Evolutionary conservation across 2,329 filamentous ascomycete genomes (phyloP), one percentile per base, ranked within the genome.

Genomic region (Gnomoniopsis smithogilvyi): DNA sequence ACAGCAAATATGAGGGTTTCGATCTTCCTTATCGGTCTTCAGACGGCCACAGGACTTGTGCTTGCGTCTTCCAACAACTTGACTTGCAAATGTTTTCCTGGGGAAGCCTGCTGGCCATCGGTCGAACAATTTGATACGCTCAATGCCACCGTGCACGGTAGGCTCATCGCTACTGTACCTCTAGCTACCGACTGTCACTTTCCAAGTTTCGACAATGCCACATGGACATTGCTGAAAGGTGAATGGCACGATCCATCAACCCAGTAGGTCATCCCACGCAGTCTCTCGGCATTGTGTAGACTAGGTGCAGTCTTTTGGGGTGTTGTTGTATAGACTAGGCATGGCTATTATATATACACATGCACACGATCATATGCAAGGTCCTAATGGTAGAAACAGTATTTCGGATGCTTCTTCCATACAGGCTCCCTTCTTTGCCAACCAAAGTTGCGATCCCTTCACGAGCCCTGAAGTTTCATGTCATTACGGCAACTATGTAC

Each of bases 91-190:
- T 61, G 76, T 68, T 75, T 78, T 54, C 80, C 81, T 0, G 75
- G 74, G 10, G 79, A 83, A 51, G 17, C 64, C 2, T 79, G 77
- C 67, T 85, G 82, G 82, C 81, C 81, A 1, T 70, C 71, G 1
- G 19, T 59, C 2, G 36, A 62, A 17, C 65, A 67, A 19, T 84
- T 80, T 80, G 62, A 66, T 10, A 54, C 61, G 2, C 73, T 85
- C 61, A 84, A 85, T 64, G 45, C 66, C 19, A 78, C 79, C 1
- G 68, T 84, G n/a, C 68, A 69, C 6, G 81, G 82, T 2, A 70
- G 70, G 12, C 69, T 84, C 45, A 71, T 84, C 17, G 72, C 74
- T 2, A 82, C 78, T 0, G 67, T 77, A 0, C 81, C 82, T 2
- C 66, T 82, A 12, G 81, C 73, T 3, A 62, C 71, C 1, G 68